Percentiles rank a stretch among this genome's conserved stretches.
phyloP scores from a whole-genome alignment of 192 early-diverging fungal genomes.

The Rhizophagus sp. region DNA sequence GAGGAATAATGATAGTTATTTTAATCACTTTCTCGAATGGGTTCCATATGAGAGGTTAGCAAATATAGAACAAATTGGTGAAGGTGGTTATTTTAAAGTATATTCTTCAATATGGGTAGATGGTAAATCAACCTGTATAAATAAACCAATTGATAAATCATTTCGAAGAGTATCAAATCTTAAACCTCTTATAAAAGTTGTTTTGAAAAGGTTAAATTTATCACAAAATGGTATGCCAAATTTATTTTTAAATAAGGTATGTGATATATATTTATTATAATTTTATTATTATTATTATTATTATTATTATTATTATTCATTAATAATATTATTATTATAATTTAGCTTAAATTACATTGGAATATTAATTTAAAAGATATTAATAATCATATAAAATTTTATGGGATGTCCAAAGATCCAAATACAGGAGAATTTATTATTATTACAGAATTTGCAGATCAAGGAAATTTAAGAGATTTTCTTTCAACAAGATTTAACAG shows the following conservation, averaged over 20 bases:
- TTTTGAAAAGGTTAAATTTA: no score
- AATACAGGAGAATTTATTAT: constrained; percentile 37
- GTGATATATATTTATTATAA: no score
- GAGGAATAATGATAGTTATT: background rate
- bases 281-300: no score
- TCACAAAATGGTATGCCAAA: no score
- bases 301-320: no score
- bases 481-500: constrained; percentile 34
- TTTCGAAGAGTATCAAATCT: no score
- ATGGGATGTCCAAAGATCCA: background rate
- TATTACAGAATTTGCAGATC: constrained; percentile 36
- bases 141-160: no score
- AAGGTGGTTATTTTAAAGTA: constrained; percentile 39
- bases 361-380: background rate
- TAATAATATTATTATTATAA: no score
- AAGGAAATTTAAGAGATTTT: constrained; percentile 40
- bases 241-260: no score
- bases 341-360: no score
- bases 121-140: background rate
- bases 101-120: constrained; percentile 16
- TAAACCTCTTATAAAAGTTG: no score
- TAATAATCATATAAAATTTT: background rate
- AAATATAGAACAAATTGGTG: constrained; percentile 27
- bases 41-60: background rate
- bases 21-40: background rate